phyloP scores from a whole-genome alignment of 495 filamentous ascomycete species.

The Aspergillus campestris region DNA sequence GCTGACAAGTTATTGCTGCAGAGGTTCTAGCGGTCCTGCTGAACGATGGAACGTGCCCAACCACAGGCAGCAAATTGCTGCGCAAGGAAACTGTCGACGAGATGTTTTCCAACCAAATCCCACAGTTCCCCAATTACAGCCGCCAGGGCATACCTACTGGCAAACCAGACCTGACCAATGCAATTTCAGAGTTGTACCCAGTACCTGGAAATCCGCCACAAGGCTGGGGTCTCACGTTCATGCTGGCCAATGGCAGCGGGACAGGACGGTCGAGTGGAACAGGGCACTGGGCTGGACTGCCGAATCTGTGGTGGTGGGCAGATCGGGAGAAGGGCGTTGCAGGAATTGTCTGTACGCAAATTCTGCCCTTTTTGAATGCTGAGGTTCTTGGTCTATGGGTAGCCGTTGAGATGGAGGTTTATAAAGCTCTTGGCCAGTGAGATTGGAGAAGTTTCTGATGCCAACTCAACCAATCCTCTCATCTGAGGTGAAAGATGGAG shows the following conservation, averaged over 20 bases:
- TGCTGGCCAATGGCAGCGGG: constrained; percentile 25
- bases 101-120: constrained; percentile 58
- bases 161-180: constrained; percentile 4
- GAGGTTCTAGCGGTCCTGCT: constrained; percentile 40
- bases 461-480: no score
- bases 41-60: constrained; percentile 41
- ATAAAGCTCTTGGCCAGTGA: no score
- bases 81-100: constrained; percentile 39
- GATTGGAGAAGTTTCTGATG: no score
- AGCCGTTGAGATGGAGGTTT: not conserved
- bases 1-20: constrained; percentile 1
- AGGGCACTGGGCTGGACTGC: constrained; percentile 48
- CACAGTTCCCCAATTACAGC: constrained; percentile 42
- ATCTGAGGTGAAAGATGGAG: no score
- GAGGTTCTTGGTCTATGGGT: not conserved
- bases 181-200: constrained; percentile 6
- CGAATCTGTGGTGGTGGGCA: constrained; percentile 55
- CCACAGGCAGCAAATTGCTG: constrained; percentile 41
- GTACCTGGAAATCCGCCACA: constrained; percentile 45
- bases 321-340: constrained; percentile 52
- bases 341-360: constrained; percentile 49
- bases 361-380: constrained; percentile 44
- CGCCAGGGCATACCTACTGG: constrained; percentile 18
- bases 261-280: constrained; percentile 45
- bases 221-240: constrained; percentile 53